Conservation (phyloP, 2,329 filamentous ascomycete genomes). For the Colletotrichum camelliae region DNA sequence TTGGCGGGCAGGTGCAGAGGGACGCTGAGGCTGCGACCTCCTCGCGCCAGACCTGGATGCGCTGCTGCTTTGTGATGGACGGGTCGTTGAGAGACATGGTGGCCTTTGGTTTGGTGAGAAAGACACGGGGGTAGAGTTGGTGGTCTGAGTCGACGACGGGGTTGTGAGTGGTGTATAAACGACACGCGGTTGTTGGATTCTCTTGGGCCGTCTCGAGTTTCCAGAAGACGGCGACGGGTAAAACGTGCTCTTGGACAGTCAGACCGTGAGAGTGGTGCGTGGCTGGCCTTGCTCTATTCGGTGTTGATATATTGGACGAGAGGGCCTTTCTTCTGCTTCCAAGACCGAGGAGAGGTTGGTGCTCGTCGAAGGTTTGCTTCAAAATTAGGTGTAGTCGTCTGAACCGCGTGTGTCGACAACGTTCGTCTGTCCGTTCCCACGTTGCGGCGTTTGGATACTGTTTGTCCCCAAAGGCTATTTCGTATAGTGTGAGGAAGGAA, state of each 20-base stretch:
- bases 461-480: not conserved
- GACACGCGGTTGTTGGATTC: not conserved
- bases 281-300: not conserved
- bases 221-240: not conserved
- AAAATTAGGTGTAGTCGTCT: not conserved
- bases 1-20: slow-evolving; percentile 37
- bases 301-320: not conserved
- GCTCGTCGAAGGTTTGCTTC: not conserved
- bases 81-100: slow-evolving; percentile 10
- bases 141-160: not conserved
- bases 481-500: not conserved
- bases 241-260: not conserved
- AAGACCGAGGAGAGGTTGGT: not conserved
- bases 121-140: not conserved
- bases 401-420: not conserved
- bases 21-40: slow-evolving; percentile 48
- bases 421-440: not conserved
- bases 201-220: not conserved
- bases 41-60: slow-evolving; percentile 55
- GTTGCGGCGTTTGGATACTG: not conserved
- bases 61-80: slow-evolving; percentile 21
- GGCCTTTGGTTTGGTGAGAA: not conserved
- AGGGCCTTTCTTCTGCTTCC: not conserved
- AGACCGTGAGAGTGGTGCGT: not conserved
- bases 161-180: not conserved